phyloP scores from a whole-genome alignment of 306 rosid species.

The Cicer chorassanicum region DNA sequence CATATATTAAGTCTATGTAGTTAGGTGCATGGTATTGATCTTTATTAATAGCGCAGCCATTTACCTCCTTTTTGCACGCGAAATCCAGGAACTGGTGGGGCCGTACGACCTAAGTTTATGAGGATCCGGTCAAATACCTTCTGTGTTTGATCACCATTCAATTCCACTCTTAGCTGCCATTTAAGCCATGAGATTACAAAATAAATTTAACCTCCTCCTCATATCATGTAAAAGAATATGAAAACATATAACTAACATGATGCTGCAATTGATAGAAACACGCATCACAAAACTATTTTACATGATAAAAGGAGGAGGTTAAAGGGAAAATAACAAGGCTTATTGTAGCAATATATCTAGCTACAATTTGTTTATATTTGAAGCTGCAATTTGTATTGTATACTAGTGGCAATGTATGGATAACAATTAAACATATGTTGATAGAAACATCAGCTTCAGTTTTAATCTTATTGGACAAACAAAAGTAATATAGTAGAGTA shows the following conservation, averaged over 20 bases:
- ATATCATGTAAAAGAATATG: too few species aligned
- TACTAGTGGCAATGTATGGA: conserved; percentile 2
- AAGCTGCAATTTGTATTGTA: conserved; percentile 9
- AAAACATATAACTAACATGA: conserved; percentile 23
- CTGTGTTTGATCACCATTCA: conserved; percentile 74
- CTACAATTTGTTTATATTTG: conserved; percentile 10
- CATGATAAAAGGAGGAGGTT: neutral
- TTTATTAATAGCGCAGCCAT: conserved; percentile 23
- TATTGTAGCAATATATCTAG: conserved; percentile 22
- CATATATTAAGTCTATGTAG: neutral
- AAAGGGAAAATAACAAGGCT: conserved; percentile 20
- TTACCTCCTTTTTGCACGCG: conserved; percentile 89
- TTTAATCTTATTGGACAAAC: conserved; percentile 7
- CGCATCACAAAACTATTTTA: neutral
- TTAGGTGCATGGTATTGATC: conserved; percentile 17
- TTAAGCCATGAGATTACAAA: conserved; percentile 30
- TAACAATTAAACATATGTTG: conserved; percentile 5
- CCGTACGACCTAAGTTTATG: conserved; percentile 65
- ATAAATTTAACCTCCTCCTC: too few species aligned
- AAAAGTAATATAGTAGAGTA: conserved; percentile 27
- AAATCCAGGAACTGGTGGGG: conserved; percentile 91
- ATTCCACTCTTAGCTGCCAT: conserved; percentile 76
- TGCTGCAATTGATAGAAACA: neutral
- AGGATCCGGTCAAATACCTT: conserved; percentile 68
- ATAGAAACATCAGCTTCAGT: conserved; percentile 23